phyloP scores from a whole-genome alignment of 176 grass and related monocot species.

The Hordeum marinum region DNA sequence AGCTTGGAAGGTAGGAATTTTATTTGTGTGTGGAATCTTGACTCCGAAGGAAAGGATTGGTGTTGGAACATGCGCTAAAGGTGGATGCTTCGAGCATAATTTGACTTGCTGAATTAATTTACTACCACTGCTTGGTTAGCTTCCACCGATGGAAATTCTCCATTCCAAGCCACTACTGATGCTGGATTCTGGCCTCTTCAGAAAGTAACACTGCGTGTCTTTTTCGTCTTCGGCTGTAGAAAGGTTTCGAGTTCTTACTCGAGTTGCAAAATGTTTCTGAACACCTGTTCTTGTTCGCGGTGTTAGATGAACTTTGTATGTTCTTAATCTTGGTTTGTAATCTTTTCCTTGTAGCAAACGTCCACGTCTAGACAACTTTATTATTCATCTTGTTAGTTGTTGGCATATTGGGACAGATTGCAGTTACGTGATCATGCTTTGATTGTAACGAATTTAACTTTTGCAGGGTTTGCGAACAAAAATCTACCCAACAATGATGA shows the following conservation, averaged over 20 bases:
- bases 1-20: slow-evolving; percentile 27
- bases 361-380: not conserved
- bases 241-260: not conserved
- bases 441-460: not conserved
- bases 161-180: not conserved
- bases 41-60: slow-evolving; percentile 27
- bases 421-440: not conserved
- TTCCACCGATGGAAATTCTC: not conserved
- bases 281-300: not conserved
- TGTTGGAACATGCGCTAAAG: slow-evolving; percentile 2
- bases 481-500: slow-evolving; percentile 9
- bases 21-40: slow-evolving; percentile 17
- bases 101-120: slow-evolving; percentile 7
- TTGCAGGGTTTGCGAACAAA: slow-evolving; percentile 14
- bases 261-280: not conserved
- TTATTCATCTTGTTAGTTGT: not conserved
- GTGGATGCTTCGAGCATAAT: slow-evolving; percentile 19
- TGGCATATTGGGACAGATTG: slow-evolving; percentile 1
- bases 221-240: not conserved
- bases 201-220: not conserved
- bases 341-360: not conserved
- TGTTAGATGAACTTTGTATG: not conserved
- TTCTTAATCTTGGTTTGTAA: not conserved
- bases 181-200: not conserved
- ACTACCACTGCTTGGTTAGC: not conserved